These are phyloP conservation scores for Alloteropsis angusta DNA, from an alignment of 202 grass and related monocot species.

Conservation along the genomic window DNA sequence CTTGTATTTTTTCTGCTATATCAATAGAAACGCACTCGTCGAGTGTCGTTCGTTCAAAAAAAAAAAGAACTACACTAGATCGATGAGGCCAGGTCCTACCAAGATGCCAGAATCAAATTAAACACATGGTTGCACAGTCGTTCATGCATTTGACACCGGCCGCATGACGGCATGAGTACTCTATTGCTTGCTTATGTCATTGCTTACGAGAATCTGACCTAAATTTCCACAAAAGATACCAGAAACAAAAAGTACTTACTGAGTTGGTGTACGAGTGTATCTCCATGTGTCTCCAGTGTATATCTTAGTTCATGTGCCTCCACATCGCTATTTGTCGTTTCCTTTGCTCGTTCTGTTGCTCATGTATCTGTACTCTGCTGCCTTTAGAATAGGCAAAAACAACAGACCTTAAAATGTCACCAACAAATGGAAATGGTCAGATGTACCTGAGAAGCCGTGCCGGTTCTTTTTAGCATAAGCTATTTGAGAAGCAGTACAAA, in stretches of 20 bases:
- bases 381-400: not conserved
- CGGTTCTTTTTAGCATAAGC: not conserved
- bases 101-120: not conserved
- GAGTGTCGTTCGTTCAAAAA: too few relatives aligned
- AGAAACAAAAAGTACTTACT: not conserved
- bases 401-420: not conserved
- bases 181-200: constrained; percentile 3
- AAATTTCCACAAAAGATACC: not conserved
- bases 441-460: too few relatives aligned
- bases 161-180: not conserved
- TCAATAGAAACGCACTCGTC: too few relatives aligned
- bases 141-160: not conserved
- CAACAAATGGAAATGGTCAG: not conserved
- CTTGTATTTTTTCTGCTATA: too few relatives aligned
- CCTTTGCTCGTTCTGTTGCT: not conserved
- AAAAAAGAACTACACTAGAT: not conserved
- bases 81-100: not conserved
- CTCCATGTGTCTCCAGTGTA: not conserved
- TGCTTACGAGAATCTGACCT: not conserved
- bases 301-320: not conserved
- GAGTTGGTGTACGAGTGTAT: not conserved
- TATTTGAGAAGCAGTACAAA: not conserved
- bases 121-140: not conserved
- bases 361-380: not conserved
- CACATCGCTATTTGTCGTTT: not conserved